Conservation (phyloP, 1,139 yeast species). For the Magnusiomyces fungicola region DNA sequence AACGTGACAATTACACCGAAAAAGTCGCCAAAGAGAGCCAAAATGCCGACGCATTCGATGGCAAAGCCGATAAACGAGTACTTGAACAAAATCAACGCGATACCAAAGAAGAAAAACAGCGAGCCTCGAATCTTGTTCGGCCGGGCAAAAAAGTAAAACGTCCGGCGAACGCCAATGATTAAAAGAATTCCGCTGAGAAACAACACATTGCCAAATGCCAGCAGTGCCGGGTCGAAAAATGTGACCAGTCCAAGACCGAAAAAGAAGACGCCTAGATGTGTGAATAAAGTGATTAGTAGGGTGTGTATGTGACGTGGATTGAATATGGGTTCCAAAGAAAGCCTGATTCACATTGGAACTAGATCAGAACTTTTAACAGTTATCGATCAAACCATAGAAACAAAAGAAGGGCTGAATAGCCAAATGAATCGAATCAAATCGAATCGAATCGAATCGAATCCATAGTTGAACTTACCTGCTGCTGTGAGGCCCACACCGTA, state of each 20-base stretch:
- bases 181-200: constrained; percentile 77
- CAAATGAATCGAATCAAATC: no score
- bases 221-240: constrained; percentile 79
- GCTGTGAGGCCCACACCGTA: constrained; percentile 93
- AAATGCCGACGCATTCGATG: constrained; percentile 78
- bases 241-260: constrained; percentile 77
- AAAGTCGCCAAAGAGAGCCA: constrained; percentile 86
- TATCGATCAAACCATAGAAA: no score
- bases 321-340: no score
- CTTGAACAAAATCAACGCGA: constrained; percentile 63
- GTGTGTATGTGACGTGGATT: no score
- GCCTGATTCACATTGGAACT: no score
- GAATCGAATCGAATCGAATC: no score
- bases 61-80: constrained; percentile 79
- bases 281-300: no score
- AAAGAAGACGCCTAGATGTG: constrained; percentile 44
- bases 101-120: constrained; percentile 67
- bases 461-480: constrained; percentile 42
- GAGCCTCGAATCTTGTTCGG: constrained; percentile 86
- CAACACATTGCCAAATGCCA: constrained; percentile 80
- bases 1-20: constrained; percentile 88
- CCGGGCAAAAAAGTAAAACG: constrained; percentile 75
- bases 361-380: no score
- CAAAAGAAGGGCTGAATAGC: no score
- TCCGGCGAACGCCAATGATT: constrained; percentile 82